These are phyloP conservation scores for Metschnikowia koreensis DNA, from an alignment of 805 yeast species.

Conservation along the genomic window DNA sequence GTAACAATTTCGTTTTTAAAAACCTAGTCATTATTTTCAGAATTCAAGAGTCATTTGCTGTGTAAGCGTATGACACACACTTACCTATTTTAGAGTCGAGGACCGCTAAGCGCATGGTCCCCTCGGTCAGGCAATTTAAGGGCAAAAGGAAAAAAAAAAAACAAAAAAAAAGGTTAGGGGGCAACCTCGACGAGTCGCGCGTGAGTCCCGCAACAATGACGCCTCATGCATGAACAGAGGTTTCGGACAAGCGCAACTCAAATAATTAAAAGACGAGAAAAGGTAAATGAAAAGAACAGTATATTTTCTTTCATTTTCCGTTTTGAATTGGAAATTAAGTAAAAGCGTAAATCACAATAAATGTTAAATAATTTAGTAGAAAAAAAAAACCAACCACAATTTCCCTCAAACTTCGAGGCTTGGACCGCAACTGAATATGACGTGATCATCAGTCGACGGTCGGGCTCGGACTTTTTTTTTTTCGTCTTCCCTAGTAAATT, in stretches of 20 bases:
- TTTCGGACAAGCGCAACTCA: neutral
- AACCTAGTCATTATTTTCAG: too few species aligned
- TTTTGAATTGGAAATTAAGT: too few species aligned
- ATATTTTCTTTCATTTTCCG: too few species aligned
- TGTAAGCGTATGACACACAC: neutral
- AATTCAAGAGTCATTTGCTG: neutral
- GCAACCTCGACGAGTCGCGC: neutral
- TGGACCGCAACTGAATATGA: neutral
- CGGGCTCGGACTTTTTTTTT: constrained; percentile 6
- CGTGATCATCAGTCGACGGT: neutral
- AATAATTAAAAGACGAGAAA: neutral
- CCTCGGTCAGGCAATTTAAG: neutral
- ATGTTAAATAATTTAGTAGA: too few species aligned
- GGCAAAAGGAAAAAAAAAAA: too few species aligned
- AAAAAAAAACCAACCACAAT: too few species aligned
- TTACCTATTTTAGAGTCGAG: too few species aligned
- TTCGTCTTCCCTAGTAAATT: neutral
- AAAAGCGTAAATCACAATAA: too few species aligned
- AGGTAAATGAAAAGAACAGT: too few species aligned
- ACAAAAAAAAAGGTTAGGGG: neutral
- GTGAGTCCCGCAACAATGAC: neutral
- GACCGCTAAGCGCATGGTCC: neutral
- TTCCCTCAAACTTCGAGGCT: neutral
- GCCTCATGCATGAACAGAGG: neutral
- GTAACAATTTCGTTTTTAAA: too few species aligned